Conservation (phyloP, 129 eudicot genomes). For the Arctium minus region DNA sequence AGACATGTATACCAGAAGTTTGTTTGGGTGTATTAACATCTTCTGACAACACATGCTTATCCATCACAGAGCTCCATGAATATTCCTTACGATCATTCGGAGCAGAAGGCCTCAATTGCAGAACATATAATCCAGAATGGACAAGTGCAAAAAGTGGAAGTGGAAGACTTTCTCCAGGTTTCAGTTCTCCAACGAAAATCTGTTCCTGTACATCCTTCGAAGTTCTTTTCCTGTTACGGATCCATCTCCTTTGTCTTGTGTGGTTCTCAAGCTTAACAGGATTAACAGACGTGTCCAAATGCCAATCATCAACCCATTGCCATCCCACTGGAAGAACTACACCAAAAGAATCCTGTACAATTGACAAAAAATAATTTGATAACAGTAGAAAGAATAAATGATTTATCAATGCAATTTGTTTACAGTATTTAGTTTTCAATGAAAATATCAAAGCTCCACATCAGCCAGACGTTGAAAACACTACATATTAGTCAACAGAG, state of each 20-base stretch:
- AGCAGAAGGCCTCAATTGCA: conserved; percentile 69
- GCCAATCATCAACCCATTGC: conserved; percentile 84
- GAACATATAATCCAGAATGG: conserved; percentile 46
- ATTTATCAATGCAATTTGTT: not conserved
- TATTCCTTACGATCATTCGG: conserved; percentile 41
- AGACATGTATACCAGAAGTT: conserved; percentile 54
- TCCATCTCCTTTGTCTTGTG: conserved; percentile 74
- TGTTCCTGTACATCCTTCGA: conserved; percentile 28
- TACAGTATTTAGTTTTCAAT: not conserved
- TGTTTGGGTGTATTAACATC: conserved; percentile 31
- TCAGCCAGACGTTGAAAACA: not conserved
- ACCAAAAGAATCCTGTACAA: conserved; percentile 42
- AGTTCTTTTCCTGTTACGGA: conserved; percentile 47
- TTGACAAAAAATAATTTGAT: not conserved
- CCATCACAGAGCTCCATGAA: conserved; percentile 77
- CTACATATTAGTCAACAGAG: not conserved
- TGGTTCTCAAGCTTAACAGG: conserved; percentile 40
- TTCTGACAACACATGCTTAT: conserved; percentile 41
- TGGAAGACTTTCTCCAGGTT: conserved; percentile 72
- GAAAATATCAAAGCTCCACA: not conserved
- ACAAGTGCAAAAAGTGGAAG: conserved; percentile 79
- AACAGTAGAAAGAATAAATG: not conserved
- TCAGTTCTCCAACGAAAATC: conserved; percentile 50
- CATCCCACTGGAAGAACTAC: conserved; percentile 52
- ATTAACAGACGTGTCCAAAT: conserved; percentile 51